phyloP scores from a whole-genome alignment of 1,284 basidiomycete genomes.

The Caloboletus inedulis region DNA sequence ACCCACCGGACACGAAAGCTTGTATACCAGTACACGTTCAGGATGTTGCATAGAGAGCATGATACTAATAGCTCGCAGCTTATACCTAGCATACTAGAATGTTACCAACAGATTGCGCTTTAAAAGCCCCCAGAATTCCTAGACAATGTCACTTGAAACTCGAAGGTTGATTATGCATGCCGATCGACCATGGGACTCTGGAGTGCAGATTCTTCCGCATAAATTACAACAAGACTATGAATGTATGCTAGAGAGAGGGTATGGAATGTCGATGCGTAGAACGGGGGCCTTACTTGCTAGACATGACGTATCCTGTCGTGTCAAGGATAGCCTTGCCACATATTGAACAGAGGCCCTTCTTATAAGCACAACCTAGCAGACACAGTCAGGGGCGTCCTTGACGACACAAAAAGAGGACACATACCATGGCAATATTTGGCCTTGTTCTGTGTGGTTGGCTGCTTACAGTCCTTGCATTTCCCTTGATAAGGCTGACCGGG shows the following conservation, averaged over 20 bases:
- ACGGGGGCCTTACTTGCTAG: constrained; percentile 57
- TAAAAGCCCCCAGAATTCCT: neutral
- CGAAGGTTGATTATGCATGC: neutral
- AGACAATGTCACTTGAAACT: too few relatives aligned
- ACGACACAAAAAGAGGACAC: constrained; percentile 15
- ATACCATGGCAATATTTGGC: constrained; percentile 84
- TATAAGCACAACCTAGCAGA: constrained; percentile 73
- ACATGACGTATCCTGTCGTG: constrained; percentile 78
- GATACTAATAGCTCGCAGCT: neutral
- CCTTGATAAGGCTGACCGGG: constrained; percentile 66
- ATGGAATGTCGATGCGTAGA: constrained; percentile 14
- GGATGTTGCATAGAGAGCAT: neutral
- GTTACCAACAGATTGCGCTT: neutral
- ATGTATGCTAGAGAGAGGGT: constrained; percentile 25
- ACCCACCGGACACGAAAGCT: constrained; percentile 6
- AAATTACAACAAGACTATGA: constrained; percentile 14
- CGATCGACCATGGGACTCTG: neutral
- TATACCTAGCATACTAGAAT: neutral
- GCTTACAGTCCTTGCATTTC: constrained; percentile 83
- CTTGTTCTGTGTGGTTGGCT: constrained; percentile 73
- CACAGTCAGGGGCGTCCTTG: constrained; percentile 1
- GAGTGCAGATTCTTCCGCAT: neutral
- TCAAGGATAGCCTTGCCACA: constrained; percentile 82
- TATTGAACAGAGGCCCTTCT: constrained; percentile 78
- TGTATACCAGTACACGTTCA: constrained; percentile 11